phyloP scores from a whole-genome alignment of 177 flowering plant species.

The Vitis hybrid region DNA sequence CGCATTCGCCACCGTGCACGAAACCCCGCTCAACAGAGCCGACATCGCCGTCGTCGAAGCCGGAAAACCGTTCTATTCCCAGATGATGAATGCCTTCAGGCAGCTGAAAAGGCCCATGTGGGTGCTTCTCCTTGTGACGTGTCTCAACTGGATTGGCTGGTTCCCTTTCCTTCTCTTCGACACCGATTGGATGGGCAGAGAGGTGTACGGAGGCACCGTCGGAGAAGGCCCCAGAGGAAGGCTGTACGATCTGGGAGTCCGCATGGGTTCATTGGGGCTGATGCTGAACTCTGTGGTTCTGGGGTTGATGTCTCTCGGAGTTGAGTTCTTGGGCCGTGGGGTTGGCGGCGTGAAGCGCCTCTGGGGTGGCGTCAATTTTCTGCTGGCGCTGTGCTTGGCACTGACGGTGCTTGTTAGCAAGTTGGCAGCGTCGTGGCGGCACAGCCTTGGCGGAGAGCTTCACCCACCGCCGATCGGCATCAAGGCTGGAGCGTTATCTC shows the following conservation, averaged over 20 bases:
- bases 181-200: slow-evolving; percentile 90
- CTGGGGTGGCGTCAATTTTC: slow-evolving; percentile 59
- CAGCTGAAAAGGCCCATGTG: slow-evolving; percentile 54
- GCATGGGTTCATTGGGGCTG: slow-evolving; percentile 59
- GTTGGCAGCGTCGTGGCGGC: slow-evolving; percentile 34
- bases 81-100: slow-evolving; percentile 40
- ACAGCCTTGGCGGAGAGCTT: neutral
- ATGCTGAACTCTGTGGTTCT: slow-evolving; percentile 61
- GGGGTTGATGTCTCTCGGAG: slow-evolving; percentile 41
- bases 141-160: slow-evolving; percentile 80
- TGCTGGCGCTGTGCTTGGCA: slow-evolving; percentile 48
- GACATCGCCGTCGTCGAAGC: neutral
- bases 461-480: slow-evolving; percentile 35
- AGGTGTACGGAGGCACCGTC: slow-evolving; percentile 65
- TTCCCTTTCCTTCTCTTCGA: slow-evolving; percentile 71
- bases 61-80: slow-evolving; percentile 34
- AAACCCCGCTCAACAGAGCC: slow-evolving; percentile 14
- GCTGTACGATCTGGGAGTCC: slow-evolving; percentile 51
- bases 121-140: slow-evolving; percentile 59
- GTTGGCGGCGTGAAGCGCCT: slow-evolving; percentile 48
- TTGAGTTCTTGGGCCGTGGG: slow-evolving; percentile 30
- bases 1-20: slow-evolving; percentile 37
- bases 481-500: slow-evolving; percentile 45
- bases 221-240: slow-evolving; percentile 6
- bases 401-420: slow-evolving; percentile 56